Base-by-base conservation (phyloP, 257 asterid genomes). In the Primulina eburnea region DNA sequence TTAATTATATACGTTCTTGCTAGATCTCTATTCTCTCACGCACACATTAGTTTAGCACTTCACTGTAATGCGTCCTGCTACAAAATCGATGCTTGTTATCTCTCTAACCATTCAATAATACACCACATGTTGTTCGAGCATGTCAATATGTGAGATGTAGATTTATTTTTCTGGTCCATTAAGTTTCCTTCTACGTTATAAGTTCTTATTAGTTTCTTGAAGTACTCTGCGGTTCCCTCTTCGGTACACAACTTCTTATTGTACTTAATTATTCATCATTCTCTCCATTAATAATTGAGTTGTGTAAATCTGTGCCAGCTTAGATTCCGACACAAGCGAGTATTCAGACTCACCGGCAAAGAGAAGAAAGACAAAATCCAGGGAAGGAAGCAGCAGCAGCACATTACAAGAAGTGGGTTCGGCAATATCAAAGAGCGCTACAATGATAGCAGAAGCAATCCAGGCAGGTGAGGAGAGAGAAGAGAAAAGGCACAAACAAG, bases 401-500 rank as follows among this genome's bases (percentile, higher is more conserved):
- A 28, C 80, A 0, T 18, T 82, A 21, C 64, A 73, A 17, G 96
- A 86, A 69, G 87, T 89, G 37, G 95, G 94, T 52, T 58, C 83
- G 0, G 95, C 96, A 32, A 82, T 85, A 40, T 78, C 85, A 8
- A 78, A 29, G 71, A 84, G 97, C 21, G 97, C 90, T 5, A 67
- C 85, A 0, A 72, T 81, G 4, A 90, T 92, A 68, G 97, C 95
- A 7, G 90, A 84, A 47, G 86, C 95, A 6, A 86, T 92, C 3
- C 84, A 83, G 71, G 74, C 92, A 18, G 20, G 92, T 62, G 96
- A 86, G 65, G 95, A 88, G 72, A 84, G 88, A 72, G 88, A 82
- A 58, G 96, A 90, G 77, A 82, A 75, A 66, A 82, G 96, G 73
- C 98, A 90, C 79, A 79, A 78, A 65, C 86, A 92, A 65, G 40